phyloP scores from a whole-genome alignment of 2,329 filamentous ascomycete species.

The Amesomyces nigricolor region DNA sequence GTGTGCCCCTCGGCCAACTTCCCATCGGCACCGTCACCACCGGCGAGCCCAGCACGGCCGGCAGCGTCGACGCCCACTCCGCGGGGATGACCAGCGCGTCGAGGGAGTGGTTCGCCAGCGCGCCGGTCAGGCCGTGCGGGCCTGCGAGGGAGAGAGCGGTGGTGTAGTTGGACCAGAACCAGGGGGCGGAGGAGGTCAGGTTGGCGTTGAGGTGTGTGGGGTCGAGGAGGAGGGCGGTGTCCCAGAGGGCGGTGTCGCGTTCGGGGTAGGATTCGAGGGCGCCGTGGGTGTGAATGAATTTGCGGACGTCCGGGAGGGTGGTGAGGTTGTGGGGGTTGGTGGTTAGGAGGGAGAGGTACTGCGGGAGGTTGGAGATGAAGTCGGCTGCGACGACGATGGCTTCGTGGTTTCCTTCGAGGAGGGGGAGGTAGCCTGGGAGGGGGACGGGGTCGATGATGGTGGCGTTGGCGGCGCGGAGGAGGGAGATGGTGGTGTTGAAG shows the following conservation, averaged over 20 bases:
- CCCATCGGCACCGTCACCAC: constrained; percentile 60
- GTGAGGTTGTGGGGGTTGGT: constrained; percentile 54
- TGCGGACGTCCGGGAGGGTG: constrained; percentile 43
- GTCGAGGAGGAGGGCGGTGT: constrained; percentile 40
- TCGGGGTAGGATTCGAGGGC: constrained; percentile 51
- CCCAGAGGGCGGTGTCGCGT: constrained; percentile 53
- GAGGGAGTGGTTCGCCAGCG: constrained; percentile 49
- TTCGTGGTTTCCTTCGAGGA: constrained; percentile 38
- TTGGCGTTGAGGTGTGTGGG: constrained; percentile 48
- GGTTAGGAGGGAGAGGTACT: constrained; percentile 50
- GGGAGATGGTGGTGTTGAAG: constrained; percentile 50
- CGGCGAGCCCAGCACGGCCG: constrained; percentile 54
- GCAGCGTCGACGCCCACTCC: constrained; percentile 39
- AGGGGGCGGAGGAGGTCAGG: constrained; percentile 30
- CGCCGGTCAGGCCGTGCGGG: constrained; percentile 53
- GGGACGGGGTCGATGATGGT: constrained; percentile 36
- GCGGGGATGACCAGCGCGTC: constrained; percentile 60
- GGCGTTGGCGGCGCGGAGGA: constrained; percentile 52
- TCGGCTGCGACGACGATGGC: constrained; percentile 47
- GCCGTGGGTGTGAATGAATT: constrained; percentile 48
- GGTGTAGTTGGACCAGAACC: constrained; percentile 56
- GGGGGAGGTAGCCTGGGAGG: constrained; percentile 38
- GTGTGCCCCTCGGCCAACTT: constrained; percentile 47
- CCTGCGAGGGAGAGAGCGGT: constrained; percentile 47
- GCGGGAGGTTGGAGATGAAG: constrained; percentile 48